A percentile compares a stretch with the other conserved stretches of the same genome.
These are phyloP conservation scores for Multifurca ochricompacta DNA, from an alignment of 768 basidiomycete species.

Conservation along the genomic window DNA sequence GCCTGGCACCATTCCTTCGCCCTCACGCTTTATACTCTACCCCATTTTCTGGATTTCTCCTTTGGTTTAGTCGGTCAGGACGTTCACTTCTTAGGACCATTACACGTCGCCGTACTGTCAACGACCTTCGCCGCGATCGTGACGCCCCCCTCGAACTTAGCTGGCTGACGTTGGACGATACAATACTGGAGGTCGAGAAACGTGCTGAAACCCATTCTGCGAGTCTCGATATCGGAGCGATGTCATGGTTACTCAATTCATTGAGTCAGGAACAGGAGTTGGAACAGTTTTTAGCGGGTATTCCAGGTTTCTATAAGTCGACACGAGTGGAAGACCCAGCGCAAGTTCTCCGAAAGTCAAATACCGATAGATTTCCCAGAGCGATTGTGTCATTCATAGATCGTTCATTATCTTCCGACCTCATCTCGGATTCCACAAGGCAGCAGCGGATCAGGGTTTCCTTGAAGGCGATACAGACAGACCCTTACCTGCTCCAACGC, in stretches of 20 bases:
- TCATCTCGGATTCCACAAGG: neutral
- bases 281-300: conserved; percentile 2
- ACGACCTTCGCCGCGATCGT: neutral
- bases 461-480: neutral
- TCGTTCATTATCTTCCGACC: neutral
- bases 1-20: neutral
- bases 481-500: conserved; percentile 2
- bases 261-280: conserved; percentile 1
- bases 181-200: neutral
- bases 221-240: neutral
- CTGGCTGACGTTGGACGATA: neutral
- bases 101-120: neutral
- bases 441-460: neutral
- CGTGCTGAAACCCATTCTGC: neutral
- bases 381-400: conserved; percentile 6
- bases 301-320: conserved; percentile 10
- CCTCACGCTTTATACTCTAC: conserved; percentile 3
- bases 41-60: neutral
- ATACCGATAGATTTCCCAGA: neutral
- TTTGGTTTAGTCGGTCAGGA: neutral
- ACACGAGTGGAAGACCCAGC: neutral
- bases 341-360: neutral
- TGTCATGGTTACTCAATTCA: neutral
- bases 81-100: neutral
- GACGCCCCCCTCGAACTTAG: neutral